Evolutionary conservation across 768 basidiomycete species (phyloP).

Genomic region (Hemileccinum rubropunctum): DNA sequence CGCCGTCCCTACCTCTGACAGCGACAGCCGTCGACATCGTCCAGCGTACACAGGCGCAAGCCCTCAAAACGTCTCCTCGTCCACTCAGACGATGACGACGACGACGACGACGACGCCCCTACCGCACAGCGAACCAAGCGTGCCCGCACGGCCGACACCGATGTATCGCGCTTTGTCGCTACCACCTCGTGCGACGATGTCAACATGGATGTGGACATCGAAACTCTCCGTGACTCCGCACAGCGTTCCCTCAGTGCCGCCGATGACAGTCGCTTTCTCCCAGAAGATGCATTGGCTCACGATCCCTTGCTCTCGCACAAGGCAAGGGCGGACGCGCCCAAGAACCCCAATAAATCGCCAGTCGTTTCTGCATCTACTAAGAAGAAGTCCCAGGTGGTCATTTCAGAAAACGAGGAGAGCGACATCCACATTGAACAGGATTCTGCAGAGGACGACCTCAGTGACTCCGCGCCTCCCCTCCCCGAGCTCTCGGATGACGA

Average conservation of each 20-base stretch:
- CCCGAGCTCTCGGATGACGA: conserved; percentile 27
- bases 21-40: conserved; percentile 19
- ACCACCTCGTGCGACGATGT: conserved; percentile 33
- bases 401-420: conserved; percentile 31
- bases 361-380: conserved; percentile 14
- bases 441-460: conserved; percentile 25
- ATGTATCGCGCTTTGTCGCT: conserved; percentile 17
- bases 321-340: conserved; percentile 10
- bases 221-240: conserved; percentile 24
- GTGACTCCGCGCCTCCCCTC: conserved; percentile 23
- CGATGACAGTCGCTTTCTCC: conserved; percentile 25
- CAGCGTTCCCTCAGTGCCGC: conserved; percentile 6
- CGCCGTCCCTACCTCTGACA: conserved; percentile 6
- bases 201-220: conserved; percentile 38
- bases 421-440: conserved; percentile 24
- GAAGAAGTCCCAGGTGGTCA: conserved; percentile 17
- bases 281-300: neutral
- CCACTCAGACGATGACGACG: conserved; percentile 37
- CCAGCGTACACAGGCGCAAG: conserved; percentile 23
- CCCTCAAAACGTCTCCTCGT: conserved; percentile 26
- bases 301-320: conserved; percentile 1
- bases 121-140: conserved; percentile 34
- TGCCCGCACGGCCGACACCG: conserved; percentile 26
- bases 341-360: conserved; percentile 18
- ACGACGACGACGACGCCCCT: conserved; percentile 37